Percentiles rank a stretch among this genome's conserved stretches.
These are phyloP conservation scores for Taxawa tesnikishii DNA, from an alignment of 2,329 filamentous ascomycete species.

Conservation along the genomic window DNA sequence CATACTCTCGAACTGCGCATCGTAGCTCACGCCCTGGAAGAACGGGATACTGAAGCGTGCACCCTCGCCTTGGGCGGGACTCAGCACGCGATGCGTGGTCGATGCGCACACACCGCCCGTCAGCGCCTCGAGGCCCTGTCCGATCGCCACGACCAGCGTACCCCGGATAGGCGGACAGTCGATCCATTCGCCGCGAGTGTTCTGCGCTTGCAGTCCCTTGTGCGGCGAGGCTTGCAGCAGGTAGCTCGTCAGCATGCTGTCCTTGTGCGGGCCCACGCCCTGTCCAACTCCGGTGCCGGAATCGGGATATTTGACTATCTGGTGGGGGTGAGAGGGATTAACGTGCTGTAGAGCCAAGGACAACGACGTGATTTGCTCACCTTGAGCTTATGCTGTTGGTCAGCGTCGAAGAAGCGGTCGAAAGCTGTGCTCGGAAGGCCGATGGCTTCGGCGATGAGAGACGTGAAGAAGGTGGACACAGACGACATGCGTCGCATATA, in stretches of 20 bases:
- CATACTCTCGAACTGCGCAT: slow-evolving; percentile 68
- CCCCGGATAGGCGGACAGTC: slow-evolving; percentile 65
- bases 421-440: slow-evolving; percentile 58
- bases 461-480: slow-evolving; percentile 63
- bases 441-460: slow-evolving; percentile 74
- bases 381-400: slow-evolving; percentile 76
- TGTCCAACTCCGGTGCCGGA: slow-evolving; percentile 39
- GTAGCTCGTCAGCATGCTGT: slow-evolving; percentile 73
- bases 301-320: slow-evolving; percentile 74
- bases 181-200: slow-evolving; percentile 65
- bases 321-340: too few species aligned
- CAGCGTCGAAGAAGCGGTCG: slow-evolving; percentile 60
- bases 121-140: slow-evolving; percentile 75
- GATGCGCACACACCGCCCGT: slow-evolving; percentile 70
- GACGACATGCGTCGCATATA: slow-evolving; percentile 67
- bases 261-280: slow-evolving; percentile 68
- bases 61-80: slow-evolving; percentile 55
- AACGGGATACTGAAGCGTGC: slow-evolving; percentile 73
- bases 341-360: too few species aligned
- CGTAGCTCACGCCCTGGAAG: slow-evolving; percentile 75
- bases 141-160: slow-evolving; percentile 77
- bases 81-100: slow-evolving; percentile 76
- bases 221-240: slow-evolving; percentile 70
- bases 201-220: slow-evolving; percentile 70
- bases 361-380: slow-evolving; percentile 2